These are phyloP conservation scores for Yamadazyma akitaensis DNA, from an alignment of 805 yeast genomes.

Conservation along the genomic window DNA sequence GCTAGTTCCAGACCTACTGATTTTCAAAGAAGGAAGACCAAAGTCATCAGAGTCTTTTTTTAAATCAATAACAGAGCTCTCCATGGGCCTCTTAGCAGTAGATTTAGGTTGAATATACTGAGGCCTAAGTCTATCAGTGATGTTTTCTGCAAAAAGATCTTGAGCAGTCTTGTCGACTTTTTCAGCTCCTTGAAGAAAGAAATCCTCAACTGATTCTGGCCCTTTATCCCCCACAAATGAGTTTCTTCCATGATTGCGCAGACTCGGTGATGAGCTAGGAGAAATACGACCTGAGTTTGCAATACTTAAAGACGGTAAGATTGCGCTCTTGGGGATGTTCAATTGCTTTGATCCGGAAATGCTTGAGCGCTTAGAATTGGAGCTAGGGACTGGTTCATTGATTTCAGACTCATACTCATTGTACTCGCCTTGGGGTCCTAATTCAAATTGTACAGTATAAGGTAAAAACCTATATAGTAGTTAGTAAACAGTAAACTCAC, in stretches of 20 bases:
- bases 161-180: not conserved
- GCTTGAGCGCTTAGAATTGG: constrained; percentile 5
- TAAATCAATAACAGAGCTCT: constrained; percentile 35
- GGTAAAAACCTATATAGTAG: constrained; percentile 55
- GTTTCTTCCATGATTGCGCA: constrained; percentile 7
- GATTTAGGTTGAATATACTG: constrained; percentile 47
- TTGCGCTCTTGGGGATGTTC: constrained; percentile 19
- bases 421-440: constrained; percentile 21
- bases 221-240: constrained; percentile 11
- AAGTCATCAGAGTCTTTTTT: constrained; percentile 27
- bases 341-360: constrained; percentile 9
- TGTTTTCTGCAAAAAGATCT: constrained; percentile 19
- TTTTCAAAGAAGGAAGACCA: constrained; percentile 35
- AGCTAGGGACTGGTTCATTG: not conserved
- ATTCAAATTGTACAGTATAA: constrained; percentile 67
- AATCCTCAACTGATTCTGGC: constrained; percentile 15
- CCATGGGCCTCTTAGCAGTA: constrained; percentile 26
- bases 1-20: constrained; percentile 29
- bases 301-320: constrained; percentile 35
- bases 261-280: constrained; percentile 10
- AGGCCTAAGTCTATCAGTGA: constrained; percentile 24
- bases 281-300: constrained; percentile 23
- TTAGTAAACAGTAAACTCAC: constrained; percentile 8
- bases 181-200: constrained; percentile 9
- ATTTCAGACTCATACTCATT: constrained; percentile 5